Conservation (phyloP, 2,329 filamentous ascomycete species). For the Ascochyta fabae region DNA sequence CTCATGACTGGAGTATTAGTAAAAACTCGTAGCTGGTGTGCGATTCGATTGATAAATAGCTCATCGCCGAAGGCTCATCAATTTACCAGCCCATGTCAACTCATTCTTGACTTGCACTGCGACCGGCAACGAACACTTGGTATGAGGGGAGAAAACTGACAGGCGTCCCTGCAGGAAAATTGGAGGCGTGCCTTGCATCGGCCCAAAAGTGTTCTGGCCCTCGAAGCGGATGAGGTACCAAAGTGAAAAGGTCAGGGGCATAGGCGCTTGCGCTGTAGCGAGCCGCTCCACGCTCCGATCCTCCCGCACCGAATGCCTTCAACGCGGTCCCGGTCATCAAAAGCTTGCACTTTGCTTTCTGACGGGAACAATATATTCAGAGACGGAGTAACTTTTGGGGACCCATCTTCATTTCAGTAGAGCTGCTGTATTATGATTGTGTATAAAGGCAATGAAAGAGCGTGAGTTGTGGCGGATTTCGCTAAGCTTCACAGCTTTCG, state of each 20-base stretch:
- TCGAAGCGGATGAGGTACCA: neutral
- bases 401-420: neutral
- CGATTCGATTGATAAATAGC: neutral
- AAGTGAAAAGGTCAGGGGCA: neutral
- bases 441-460: too few species aligned
- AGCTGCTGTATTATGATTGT: too few species aligned
- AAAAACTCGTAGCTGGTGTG: neutral
- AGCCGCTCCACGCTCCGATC: neutral
- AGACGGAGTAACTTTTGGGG: neutral
- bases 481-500: too few species aligned
- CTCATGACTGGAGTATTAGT: neutral
- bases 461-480: too few species aligned
- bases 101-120: neutral
- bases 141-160: neutral
- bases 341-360: neutral
- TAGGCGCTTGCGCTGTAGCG: neutral
- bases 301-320: neutral
- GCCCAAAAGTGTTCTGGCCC: conserved; percentile 4
- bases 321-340: neutral
- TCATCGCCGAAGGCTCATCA: neutral
- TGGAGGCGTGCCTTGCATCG: conserved; percentile 9
- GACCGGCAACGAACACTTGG: neutral
- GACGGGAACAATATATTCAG: neutral
- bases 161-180: conserved; percentile 4
- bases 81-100: neutral